phyloP scores from a whole-genome alignment of 2,329 filamentous ascomycete species.

The Phoma herbarum region DNA sequence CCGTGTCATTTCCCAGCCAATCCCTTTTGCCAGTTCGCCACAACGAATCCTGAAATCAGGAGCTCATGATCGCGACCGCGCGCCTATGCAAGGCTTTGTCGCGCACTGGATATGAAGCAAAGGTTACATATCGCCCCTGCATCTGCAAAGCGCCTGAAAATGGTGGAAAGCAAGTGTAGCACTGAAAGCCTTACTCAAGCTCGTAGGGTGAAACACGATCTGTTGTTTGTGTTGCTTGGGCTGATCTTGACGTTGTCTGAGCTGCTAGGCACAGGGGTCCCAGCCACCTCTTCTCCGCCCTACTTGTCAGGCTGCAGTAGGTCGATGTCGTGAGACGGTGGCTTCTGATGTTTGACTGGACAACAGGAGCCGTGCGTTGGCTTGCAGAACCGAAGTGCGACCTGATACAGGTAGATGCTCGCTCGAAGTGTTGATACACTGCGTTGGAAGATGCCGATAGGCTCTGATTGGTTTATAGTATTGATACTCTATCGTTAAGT shows the following conservation, averaged over 20 bases:
- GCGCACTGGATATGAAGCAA: slow-evolving; percentile 30
- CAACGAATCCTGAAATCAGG: slow-evolving; percentile 9
- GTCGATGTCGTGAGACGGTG: slow-evolving; percentile 29
- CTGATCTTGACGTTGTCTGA: slow-evolving; percentile 28
- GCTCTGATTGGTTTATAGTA: slow-evolving; percentile 35
- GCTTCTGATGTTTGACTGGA: slow-evolving; percentile 36
- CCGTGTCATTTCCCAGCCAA: slow-evolving; percentile 31
- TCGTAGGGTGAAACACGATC: slow-evolving; percentile 41
- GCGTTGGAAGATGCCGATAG: slow-evolving; percentile 27
- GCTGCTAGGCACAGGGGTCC: slow-evolving; percentile 22
- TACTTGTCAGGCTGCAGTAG: slow-evolving; percentile 41
- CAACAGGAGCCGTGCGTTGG: slow-evolving; percentile 31
- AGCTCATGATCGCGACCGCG: slow-evolving; percentile 11
- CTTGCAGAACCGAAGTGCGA: slow-evolving; percentile 40
- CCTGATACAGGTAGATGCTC: slow-evolving; percentile 30
- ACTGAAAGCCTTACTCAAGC: slow-evolving; percentile 29
- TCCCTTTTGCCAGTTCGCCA: slow-evolving; percentile 13
- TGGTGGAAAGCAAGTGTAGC: slow-evolving; percentile 26
- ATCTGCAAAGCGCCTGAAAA: slow-evolving; percentile 9
- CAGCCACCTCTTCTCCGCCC: slow-evolving; percentile 31
- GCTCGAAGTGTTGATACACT: slow-evolving; percentile 10
- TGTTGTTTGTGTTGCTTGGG: slow-evolving; percentile 41
- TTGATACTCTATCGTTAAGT: slow-evolving; percentile 46
- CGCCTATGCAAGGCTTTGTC: slow-evolving; percentile 13
- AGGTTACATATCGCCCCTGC: slow-evolving; percentile 36